Conservation (phyloP, 1,284 basidiomycete species). For the Pisolithus thermaeus region DNA sequence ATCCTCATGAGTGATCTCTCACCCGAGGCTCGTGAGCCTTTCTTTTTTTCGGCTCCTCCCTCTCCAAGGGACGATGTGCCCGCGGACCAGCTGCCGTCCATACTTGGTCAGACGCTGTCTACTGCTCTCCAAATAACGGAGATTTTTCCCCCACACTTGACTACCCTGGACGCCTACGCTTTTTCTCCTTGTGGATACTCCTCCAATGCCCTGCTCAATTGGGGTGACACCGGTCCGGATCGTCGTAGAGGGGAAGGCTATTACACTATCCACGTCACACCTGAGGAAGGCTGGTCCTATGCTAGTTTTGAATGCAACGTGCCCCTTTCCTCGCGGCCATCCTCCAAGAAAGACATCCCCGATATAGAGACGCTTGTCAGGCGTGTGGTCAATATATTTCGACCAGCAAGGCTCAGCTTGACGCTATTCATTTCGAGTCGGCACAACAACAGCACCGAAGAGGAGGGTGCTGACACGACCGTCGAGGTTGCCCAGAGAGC, state of each 20-base stretch:
- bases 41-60: conserved; percentile 57
- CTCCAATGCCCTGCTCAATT: conserved; percentile 86
- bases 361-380: conserved; percentile 78
- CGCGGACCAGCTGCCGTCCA: conserved; percentile 42
- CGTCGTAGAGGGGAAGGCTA: conserved; percentile 69
- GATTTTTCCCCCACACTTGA: conserved; percentile 76
- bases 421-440: conserved; percentile 87
- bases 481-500: conserved; percentile 64
- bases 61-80: conserved; percentile 27
- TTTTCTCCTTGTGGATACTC: conserved; percentile 98
- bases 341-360: conserved; percentile 45
- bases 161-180: conserved; percentile 87
- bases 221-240: conserved; percentile 36
- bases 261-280: conserved; percentile 98
- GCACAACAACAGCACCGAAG: conserved; percentile 44
- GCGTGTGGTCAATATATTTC: conserved; percentile 89
- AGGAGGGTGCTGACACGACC: conserved; percentile 46
- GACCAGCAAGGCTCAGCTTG: conserved; percentile 81
- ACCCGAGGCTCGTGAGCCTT: conserved; percentile 67
- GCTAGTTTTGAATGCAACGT: conserved; percentile 99
- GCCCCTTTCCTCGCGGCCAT: conserved; percentile 51
- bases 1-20: conserved; percentile 97
- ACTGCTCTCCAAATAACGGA: conserved; percentile 74
- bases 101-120: conserved; percentile 66
- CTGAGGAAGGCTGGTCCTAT: conserved; percentile 95